Evolutionary conservation across 257 asterid genomes (phyloP).

Genomic region (Asclepias syriaca): DNA sequence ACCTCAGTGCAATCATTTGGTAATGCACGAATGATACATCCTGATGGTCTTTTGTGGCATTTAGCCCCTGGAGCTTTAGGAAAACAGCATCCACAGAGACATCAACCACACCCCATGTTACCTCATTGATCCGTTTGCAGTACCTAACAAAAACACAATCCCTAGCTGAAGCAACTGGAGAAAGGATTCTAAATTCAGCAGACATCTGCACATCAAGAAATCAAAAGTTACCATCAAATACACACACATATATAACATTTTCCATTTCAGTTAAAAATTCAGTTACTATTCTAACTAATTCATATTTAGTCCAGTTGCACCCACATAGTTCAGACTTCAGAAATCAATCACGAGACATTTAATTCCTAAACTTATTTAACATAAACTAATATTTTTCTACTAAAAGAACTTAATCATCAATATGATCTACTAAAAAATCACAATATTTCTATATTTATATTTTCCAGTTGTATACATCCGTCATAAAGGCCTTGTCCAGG

Average conservation of each 20-base stretch:
- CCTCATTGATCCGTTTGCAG: slow-evolving; percentile 28
- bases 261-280: no score
- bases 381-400: no score
- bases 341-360: no score
- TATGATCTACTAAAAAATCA: no score
- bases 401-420: no score
- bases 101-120: slow-evolving; percentile 47
- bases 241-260: no score
- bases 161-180: slow-evolving; percentile 35
- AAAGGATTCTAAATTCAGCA: slow-evolving; percentile 42
- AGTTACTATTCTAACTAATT: no score
- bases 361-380: no score
- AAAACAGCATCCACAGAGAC: slow-evolving; percentile 45
- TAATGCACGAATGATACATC: slow-evolving; percentile 43
- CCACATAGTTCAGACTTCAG: no score
- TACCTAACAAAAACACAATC: slow-evolving; percentile 40
- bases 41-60: slow-evolving; percentile 49
- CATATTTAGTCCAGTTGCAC: no score
- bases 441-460: no score
- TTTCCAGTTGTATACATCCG: neutral
- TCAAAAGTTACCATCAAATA: no score
- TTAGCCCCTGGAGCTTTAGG: slow-evolving; percentile 24
- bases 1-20: neutral
- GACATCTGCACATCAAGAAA: slow-evolving; percentile 30
- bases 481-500: neutral